A percentile compares a stretch with the other conserved stretches of the same genome.
Evolutionary conservation across 2,329 filamentous ascomycete species (phyloP).

Genomic region (Fusarium compactum): DNA sequence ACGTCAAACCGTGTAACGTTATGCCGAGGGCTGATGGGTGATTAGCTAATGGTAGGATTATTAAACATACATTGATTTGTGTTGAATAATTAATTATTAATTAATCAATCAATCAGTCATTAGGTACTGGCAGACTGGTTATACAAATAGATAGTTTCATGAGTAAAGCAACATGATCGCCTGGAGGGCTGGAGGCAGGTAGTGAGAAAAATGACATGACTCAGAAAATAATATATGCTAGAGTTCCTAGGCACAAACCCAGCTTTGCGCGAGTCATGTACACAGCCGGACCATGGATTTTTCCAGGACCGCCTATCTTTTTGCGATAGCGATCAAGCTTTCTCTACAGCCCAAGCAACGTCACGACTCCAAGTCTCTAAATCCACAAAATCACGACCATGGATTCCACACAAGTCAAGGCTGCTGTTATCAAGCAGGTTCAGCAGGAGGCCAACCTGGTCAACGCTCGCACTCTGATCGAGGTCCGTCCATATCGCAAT

Average conservation of each 20-base stretch:
- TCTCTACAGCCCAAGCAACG: constrained; percentile 26
- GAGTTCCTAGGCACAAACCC: neutral
- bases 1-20: neutral
- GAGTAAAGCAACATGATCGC: too few relatives aligned
- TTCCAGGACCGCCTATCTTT: constrained; percentile 19
- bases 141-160: neutral
- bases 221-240: neutral
- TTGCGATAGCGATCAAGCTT: constrained; percentile 27
- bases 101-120: neutral
- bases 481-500: constrained; percentile 59
- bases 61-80: neutral
- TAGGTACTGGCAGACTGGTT: neutral
- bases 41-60: neutral
- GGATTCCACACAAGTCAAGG: constrained; percentile 70
- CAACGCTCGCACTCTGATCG: constrained; percentile 78
- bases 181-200: too few relatives aligned
- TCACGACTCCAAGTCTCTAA: constrained; percentile 34
- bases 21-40: neutral
- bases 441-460: constrained; percentile 72
- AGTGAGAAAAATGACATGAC: neutral
- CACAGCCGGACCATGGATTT: constrained; percentile 27
- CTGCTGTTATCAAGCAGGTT: constrained; percentile 74
- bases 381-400: constrained; percentile 54
- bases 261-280: constrained; percentile 28
- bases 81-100: neutral